Base-by-base conservation (phyloP, 2,329 filamentous ascomycete species). In the Alternaria incomplexa region DNA sequence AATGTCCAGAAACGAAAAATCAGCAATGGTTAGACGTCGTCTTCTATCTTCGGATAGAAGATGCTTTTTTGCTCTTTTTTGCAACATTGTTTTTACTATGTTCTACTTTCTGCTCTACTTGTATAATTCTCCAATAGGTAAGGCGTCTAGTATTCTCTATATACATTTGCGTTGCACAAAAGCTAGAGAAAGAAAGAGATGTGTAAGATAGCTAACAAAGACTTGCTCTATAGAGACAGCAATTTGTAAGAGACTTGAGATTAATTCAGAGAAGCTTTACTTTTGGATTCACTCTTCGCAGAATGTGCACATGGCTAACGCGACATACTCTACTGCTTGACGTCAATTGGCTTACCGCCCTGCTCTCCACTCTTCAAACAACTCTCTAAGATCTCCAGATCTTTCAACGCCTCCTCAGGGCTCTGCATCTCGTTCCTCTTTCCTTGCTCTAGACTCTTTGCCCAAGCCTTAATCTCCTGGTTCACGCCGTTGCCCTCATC, bases 391-490 rank as follows among this genome's bases (percentile, higher is more conserved):
- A 91, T 78, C 77, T 89, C 86, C 65, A 91, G 73, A 77, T 91
- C 89, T 8, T 80, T 84, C 69, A 90, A 73, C 0, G 88, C 89
- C 79, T 88, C 83, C 72, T 88, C 84, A 0, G 86, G 84, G 9
- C 80, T 81, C 77, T 89, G 87, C 66, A 81, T 78, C n/a, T 80
- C 73, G 67, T 89, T 83, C 13, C 78, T 76, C 64, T 79, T 79
- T 17, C 87, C 87, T 11, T 78, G 77, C 3, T 77, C 69, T 36
- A 91, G 70, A 10, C 83, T 81, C 76, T 85, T 82, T 0, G 84
- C 88, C 87, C 88, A 91, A 6, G 86, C 88, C 63, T 83, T 82
- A 9, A 91, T 83, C 77, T 91, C 89, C 56, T 86, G 84, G 63
- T 81, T 82, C 5, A 91, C 88, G 9, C 86, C 87, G 32, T 76